Base-by-base conservation (phyloP, 2,329 filamentous ascomycete genomes). In the Immersiporthe knoxdaviesiana region DNA sequence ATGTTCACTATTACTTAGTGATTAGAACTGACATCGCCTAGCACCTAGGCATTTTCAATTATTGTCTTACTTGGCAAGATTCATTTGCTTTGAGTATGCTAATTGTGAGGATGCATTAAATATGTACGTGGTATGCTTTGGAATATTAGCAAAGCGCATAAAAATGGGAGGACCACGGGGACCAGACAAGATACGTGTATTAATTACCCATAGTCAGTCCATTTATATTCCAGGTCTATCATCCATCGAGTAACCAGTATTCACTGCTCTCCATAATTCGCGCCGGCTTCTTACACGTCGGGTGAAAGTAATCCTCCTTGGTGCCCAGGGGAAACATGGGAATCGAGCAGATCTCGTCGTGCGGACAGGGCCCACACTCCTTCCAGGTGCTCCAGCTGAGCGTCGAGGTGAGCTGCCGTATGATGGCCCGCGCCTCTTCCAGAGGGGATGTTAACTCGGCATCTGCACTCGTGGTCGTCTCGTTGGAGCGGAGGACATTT, bases 311-410 rank as follows among this genome's bases (percentile, higher is more conserved):
- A 10, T 77, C 76, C 21, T 77, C 75, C 18, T 70, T 70, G 8
- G 27, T 39, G 18, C 80, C 80, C n/a, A 76, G 72, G 0, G 79
- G 80, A 72, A 78, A 81, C 79, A 82, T 79, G 12, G 80, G 77
- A 14, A 81, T 68, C 30, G 79, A 76, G 70, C 80, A 82, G 35
- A 81, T 67, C 71, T 80, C 78, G 61, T 77, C 73, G 1, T 67
- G 66, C 0, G 73, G 47, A 66, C 80, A 81, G 5, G 58, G 68
- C 1, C 73, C 73, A 67, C 80, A 81, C 56, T 78, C 70, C 68
- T 77, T 79, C 77, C 77, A 81, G 7, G 71, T 75, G 4, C 76
- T 74, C 79, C 80, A 81, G 16, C 68, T 66, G n/a, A 81, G 73
- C 41, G 69, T 67, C 6, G 67, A 69, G 66, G 76, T 78, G 27